Evolutionary conservation across 768 basidiomycete species (phyloP), one percentile per base, ranked within the genome.

Genomic region (Sporobolomyces pararoseus): DNA sequence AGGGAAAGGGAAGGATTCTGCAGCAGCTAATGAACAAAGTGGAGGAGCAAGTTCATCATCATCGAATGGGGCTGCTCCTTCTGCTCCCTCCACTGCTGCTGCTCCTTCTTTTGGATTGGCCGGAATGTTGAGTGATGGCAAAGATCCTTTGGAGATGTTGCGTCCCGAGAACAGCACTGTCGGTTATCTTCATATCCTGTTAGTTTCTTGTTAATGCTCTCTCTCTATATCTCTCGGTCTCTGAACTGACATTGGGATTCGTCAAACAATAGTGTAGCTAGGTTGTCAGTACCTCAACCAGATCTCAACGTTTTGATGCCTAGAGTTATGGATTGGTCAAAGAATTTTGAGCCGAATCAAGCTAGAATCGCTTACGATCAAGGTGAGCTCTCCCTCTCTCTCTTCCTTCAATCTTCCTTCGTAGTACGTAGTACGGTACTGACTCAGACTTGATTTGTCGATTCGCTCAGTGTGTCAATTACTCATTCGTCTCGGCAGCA

Each of bases 171-270:
- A 75, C 35, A 84, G 89, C 77, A 87, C 88, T 1, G 78, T 91
- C 4, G 87, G 86, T 0, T 83, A 86, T 49, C 78, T 91, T 49
- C 88, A 86, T 74, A 88, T 91, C 51, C 77, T 91, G 89, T 90
- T 73, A 80, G 88, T 59, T 4, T 25, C 39, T 44, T 14, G 39
- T 7, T 3, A 55, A 14, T 14, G n/a, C 65, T 60, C 21, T 31
- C 37, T 35, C 37, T 29, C 6, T 51, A n/a, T 51, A 21, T 42
- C 23, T 0, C 53, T 9, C n/a, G n/a, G n/a, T n/a, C n/a, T n/a
- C n/a, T n/a, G n/a, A n/a, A n/a, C n/a, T n/a, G n/a, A n/a, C n/a
- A n/a, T n/a, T n/a, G n/a, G n/a, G n/a, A n/a, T n/a, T n/a, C n/a
- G n/a, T n/a, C n/a, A n/a, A n/a, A n/a, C n/a, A n/a, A 32, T 34